Evolutionary conservation across 495 filamentous ascomycete species (phyloP).

Genomic region (Physcia stellaris): DNA sequence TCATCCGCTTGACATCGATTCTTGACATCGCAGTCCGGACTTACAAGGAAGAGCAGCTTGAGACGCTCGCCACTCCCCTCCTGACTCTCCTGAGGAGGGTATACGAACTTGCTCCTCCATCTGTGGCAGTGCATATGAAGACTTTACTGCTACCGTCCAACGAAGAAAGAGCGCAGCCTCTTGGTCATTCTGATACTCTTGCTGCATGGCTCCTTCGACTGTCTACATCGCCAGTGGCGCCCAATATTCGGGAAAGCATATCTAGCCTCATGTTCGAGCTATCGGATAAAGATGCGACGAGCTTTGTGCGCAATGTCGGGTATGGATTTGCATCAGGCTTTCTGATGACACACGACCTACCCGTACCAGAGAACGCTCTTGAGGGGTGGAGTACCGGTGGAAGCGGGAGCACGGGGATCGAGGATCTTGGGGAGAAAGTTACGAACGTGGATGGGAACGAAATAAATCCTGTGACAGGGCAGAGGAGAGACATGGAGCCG

Average conservation of each 20-base stretch:
- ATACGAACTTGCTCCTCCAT: conserved; percentile 57
- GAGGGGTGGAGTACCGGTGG: conserved; percentile 31
- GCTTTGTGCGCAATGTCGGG: conserved; percentile 67
- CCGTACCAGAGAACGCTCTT: conserved; percentile 53
- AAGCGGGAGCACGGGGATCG: conserved; percentile 8
- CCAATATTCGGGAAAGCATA: conserved; percentile 60
- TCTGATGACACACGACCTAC: conserved; percentile 65
- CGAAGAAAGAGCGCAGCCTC: conserved; percentile 58
- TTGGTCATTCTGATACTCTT: conserved; percentile 62
- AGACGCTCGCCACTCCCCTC: conserved; percentile 54
- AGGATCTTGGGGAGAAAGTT: conserved; percentile 9
- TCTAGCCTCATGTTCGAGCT: conserved; percentile 75
- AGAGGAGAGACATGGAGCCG: conserved; percentile 59
- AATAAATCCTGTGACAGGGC: conserved; percentile 88
- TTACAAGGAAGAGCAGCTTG: conserved; percentile 53
- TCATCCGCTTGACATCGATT: conserved; percentile 59
- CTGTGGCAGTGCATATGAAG: conserved; percentile 48
- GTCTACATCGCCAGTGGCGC: conserved; percentile 56
- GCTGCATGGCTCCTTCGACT: conserved; percentile 66
- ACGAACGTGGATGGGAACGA: conserved; percentile 15
- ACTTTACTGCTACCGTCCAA: conserved; percentile 62
- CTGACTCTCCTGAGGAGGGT: conserved; percentile 56
- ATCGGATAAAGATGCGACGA: conserved; percentile 58
- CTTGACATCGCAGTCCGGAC: conserved; percentile 47
- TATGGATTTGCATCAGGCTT: conserved; percentile 90